A percentile compares a stretch with the other conserved stretches of the same genome.
Evolutionary conservation across 108 stramenopile genomes (phyloP).

Genomic region (Cyclotella kingstonii): DNA sequence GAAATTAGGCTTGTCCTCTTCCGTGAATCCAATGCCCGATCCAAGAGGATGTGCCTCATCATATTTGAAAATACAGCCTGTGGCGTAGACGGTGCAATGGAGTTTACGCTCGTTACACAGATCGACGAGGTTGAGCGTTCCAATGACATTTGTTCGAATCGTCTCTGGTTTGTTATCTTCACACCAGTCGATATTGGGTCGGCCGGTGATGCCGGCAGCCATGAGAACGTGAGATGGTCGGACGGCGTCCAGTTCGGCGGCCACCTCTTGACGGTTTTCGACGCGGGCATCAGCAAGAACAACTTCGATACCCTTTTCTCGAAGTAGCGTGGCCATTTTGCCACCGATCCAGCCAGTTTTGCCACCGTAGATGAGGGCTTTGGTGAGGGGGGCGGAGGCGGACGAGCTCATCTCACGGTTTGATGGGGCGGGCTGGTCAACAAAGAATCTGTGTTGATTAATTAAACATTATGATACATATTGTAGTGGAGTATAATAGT

Average conservation of each 20-base stretch:
- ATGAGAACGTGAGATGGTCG: slow-evolving; percentile 97
- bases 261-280: slow-evolving; percentile 90
- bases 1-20: slow-evolving; percentile 97
- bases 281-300: slow-evolving; percentile 86
- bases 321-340: slow-evolving; percentile 77
- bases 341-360: slow-evolving; percentile 99
- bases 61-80: slow-evolving; percentile 99
- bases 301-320: slow-evolving; percentile 77
- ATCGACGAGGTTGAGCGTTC: slow-evolving; percentile 95
- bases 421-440: too few relatives aligned
- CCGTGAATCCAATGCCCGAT: slow-evolving; percentile 94
- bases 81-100: slow-evolving; percentile 98
- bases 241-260: slow-evolving; percentile 84
- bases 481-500: too few relatives aligned
- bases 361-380: slow-evolving; percentile 91
- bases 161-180: slow-evolving; percentile 96
- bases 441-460: too few relatives aligned
- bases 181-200: slow-evolving; percentile 99
- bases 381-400: slow-evolving; percentile 42
- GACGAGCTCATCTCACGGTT: slow-evolving; percentile 19
- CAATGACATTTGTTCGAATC: slow-evolving; percentile 96
- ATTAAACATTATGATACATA: too few relatives aligned
- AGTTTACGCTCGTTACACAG: slow-evolving; percentile 80
- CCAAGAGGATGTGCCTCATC: slow-evolving; percentile 92
- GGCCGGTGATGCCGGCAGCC: slow-evolving; percentile 99